Percentiles rank a stretch among this genome's conserved stretches.
phyloP scores from a whole-genome alignment of 345 rosid species.

The Gossypium herbaceum region DNA sequence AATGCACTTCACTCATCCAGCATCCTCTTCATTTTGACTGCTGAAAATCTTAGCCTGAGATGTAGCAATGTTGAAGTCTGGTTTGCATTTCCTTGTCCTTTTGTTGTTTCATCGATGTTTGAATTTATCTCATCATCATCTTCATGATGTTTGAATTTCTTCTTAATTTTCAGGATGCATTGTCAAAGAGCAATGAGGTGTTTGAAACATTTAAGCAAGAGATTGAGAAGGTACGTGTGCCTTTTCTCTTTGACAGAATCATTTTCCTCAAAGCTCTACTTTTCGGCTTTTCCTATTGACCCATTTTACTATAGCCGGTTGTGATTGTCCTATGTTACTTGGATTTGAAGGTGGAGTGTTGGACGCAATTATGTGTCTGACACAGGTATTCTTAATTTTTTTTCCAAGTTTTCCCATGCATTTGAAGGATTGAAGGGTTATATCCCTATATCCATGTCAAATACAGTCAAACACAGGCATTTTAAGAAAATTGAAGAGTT shows the following conservation, averaged over 20 bases:
- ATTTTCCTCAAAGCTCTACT: neutral
- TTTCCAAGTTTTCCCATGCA: neutral
- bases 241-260: neutral
- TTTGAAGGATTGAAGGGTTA: neutral
- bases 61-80: neutral
- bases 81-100: neutral
- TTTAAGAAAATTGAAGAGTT: neutral
- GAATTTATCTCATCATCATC: neutral
- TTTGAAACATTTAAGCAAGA: constrained; percentile 92
- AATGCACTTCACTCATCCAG: neutral
- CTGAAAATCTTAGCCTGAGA: neutral
- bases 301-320: neutral
- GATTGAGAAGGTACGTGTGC: constrained; percentile 70
- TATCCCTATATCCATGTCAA: neutral
- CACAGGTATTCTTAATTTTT: neutral
- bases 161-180: constrained; percentile 61
- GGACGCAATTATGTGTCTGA: neutral
- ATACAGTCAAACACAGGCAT: neutral
- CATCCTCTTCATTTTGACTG: neutral
- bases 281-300: neutral
- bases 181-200: constrained; percentile 87
- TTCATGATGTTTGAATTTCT: neutral
- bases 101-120: neutral
- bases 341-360: neutral
- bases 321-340: neutral